These are phyloP conservation scores for Chrysosporium queenslandicum DNA, from an alignment of 2,329 filamentous ascomycete species.

Conservation along the genomic window DNA sequence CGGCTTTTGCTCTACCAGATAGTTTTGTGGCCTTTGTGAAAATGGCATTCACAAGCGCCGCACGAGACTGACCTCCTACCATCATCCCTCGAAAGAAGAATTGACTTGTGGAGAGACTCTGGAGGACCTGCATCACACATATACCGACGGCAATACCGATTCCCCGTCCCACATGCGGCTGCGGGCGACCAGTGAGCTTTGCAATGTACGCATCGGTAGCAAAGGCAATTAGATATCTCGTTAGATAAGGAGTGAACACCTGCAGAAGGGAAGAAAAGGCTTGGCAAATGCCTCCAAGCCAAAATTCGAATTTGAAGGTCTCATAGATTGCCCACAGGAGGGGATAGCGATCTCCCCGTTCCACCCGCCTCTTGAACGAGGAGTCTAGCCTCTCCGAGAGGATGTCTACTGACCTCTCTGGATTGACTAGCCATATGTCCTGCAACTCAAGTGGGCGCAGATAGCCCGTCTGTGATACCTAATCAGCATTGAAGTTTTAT, in stretches of 20 bases:
- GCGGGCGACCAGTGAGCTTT: slow-evolving; percentile 39
- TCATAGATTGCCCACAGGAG: slow-evolving; percentile 76
- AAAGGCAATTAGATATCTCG: slow-evolving; percentile 79
- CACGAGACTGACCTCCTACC: slow-evolving; percentile 73
- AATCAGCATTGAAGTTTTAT: not conserved
- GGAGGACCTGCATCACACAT: slow-evolving; percentile 71
- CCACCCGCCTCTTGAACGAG: slow-evolving; percentile 59
- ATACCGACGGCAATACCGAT: slow-evolving; percentile 78
- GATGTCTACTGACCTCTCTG: slow-evolving; percentile 59
- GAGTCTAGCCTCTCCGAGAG: slow-evolving; percentile 57
- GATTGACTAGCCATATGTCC: slow-evolving; percentile 85
- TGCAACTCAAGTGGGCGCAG: slow-evolving; percentile 69
- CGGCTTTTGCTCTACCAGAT: slow-evolving; percentile 78
- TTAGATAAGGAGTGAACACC: slow-evolving; percentile 72
- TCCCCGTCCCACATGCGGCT: slow-evolving; percentile 62
- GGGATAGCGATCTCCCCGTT: slow-evolving; percentile 60
- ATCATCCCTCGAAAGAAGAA: slow-evolving; percentile 91
- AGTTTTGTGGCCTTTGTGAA: slow-evolving; percentile 89
- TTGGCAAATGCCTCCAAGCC: slow-evolving; percentile 69
- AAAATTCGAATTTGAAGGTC: slow-evolving; percentile 74
- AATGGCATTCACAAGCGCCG: slow-evolving; percentile 71
- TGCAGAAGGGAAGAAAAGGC: slow-evolving; percentile 61
- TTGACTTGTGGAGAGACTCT: slow-evolving; percentile 74
- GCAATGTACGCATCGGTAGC: slow-evolving; percentile 69
- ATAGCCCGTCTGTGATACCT: slow-evolving; percentile 58